Conservation (phyloP, 345 rosid genomes). For the Camelina hispida region DNA sequence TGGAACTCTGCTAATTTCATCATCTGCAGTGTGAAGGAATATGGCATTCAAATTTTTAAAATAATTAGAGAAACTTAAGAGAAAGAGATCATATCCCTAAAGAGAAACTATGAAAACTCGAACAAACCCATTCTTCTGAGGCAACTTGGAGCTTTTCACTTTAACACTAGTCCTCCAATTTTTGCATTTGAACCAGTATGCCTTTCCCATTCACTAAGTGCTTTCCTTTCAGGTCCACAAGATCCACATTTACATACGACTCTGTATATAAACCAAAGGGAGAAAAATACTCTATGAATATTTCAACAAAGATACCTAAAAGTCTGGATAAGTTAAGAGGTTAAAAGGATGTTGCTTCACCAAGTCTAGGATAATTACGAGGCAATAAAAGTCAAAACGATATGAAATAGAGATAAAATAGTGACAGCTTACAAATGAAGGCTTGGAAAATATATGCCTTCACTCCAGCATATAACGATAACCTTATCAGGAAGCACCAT, state of each 20-base stretch:
- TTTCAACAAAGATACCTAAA: conserved; percentile 3
- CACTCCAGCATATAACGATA: conserved; percentile 85
- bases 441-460: conserved; percentile 94
- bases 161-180: conserved; percentile 85
- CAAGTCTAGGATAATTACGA: conserved; percentile 6
- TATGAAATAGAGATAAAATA: not conserved
- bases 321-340: not conserved
- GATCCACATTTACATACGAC: conserved; percentile 92
- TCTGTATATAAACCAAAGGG: conserved; percentile 52
- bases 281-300: not conserved
- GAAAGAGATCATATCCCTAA: not conserved
- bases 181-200: conserved; percentile 88
- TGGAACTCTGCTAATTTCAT: conserved; percentile 90
- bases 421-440: conserved; percentile 80
- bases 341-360: conserved; percentile 3
- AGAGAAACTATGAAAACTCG: conserved; percentile 10
- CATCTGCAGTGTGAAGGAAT: conserved; percentile 64
- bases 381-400: conserved; percentile 18
- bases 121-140: conserved; percentile 93
- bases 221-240: conserved; percentile 87
- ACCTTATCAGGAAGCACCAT: conserved; percentile 80
- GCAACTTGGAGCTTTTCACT: conserved; percentile 89
- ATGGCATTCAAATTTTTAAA: not conserved
- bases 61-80: not conserved
- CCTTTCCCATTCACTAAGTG: conserved; percentile 96